These are phyloP conservation scores for Fusarium globosum DNA, from an alignment of 2,329 filamentous ascomycete species.

Conservation along the genomic window DNA sequence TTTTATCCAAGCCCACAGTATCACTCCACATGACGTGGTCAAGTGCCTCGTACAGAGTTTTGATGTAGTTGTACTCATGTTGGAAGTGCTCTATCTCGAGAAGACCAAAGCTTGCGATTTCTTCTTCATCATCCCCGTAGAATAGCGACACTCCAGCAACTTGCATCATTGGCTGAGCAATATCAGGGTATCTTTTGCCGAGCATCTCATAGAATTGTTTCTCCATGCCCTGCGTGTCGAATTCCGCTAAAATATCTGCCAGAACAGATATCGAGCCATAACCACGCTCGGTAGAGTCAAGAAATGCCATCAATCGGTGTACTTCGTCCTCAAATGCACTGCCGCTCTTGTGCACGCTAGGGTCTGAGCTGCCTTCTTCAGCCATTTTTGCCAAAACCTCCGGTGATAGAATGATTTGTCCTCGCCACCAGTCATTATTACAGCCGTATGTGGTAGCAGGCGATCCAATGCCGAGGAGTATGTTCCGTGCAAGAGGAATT, in stretches of 20 bases:
- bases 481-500: conserved; percentile 68
- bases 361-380: conserved; percentile 47
- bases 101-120: conserved; percentile 54
- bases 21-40: conserved; percentile 62
- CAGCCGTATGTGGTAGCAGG: conserved; percentile 63
- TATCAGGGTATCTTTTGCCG: conserved; percentile 43
- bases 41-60: conserved; percentile 60
- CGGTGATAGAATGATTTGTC: conserved; percentile 60
- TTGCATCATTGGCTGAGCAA: conserved; percentile 49
- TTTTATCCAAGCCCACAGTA: conserved; percentile 51
- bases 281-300: conserved; percentile 69
- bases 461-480: conserved; percentile 59
- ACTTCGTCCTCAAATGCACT: conserved; percentile 63
- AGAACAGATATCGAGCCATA: conserved; percentile 67
- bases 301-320: conserved; percentile 71
- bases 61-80: conserved; percentile 53
- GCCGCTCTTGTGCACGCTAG: conserved; percentile 40
- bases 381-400: conserved; percentile 51
- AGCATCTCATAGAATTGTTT: conserved; percentile 60
- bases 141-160: conserved; percentile 47
- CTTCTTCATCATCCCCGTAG: conserved; percentile 47
- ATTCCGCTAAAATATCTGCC: conserved; percentile 50
- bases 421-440: conserved; percentile 71
- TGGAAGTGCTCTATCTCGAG: conserved; percentile 54
- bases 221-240: conserved; percentile 50